phyloP scores from a whole-genome alignment of 805 yeast species.

The Kazachstania taianensis region DNA sequence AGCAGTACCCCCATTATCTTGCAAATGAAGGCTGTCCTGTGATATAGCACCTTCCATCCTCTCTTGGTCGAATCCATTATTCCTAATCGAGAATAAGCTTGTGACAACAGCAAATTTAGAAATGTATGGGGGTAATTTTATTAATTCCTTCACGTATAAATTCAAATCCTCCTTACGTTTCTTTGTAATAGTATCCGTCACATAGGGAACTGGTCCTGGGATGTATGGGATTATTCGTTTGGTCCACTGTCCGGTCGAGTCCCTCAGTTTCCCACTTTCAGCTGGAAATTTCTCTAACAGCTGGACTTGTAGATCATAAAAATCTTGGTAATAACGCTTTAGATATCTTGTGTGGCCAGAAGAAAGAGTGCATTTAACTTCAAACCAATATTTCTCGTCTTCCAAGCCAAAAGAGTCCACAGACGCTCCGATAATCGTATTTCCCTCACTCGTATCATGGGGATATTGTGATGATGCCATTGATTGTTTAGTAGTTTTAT shows the following conservation, averaged over 20 bases:
- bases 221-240: conserved; percentile 82
- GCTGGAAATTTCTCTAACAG: conserved; percentile 75
- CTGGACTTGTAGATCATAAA: conserved; percentile 83
- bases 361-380: conserved; percentile 54
- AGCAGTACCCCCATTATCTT: conserved; percentile 12
- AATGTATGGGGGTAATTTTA: conserved; percentile 67
- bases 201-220: conserved; percentile 91
- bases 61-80: conserved; percentile 26
- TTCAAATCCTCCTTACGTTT: conserved; percentile 47
- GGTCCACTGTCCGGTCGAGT: conserved; percentile 45
- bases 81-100: conserved; percentile 51
- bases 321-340: conserved; percentile 89
- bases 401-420: conserved; percentile 75
- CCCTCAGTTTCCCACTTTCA: conserved; percentile 69
- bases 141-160: conserved; percentile 47
- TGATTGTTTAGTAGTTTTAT: neutral
- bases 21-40: too few species aligned
- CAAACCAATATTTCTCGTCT: conserved; percentile 83
- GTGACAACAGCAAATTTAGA: conserved; percentile 60
- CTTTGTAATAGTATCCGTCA: conserved; percentile 61
- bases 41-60: neutral
- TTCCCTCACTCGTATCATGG: conserved; percentile 7
- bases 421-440: conserved; percentile 37
- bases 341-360: conserved; percentile 62
- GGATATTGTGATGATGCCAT: neutral